Evolutionary conservation across 257 asterid genomes (phyloP).

Genomic region (Rehmannia glutinosa): DNA sequence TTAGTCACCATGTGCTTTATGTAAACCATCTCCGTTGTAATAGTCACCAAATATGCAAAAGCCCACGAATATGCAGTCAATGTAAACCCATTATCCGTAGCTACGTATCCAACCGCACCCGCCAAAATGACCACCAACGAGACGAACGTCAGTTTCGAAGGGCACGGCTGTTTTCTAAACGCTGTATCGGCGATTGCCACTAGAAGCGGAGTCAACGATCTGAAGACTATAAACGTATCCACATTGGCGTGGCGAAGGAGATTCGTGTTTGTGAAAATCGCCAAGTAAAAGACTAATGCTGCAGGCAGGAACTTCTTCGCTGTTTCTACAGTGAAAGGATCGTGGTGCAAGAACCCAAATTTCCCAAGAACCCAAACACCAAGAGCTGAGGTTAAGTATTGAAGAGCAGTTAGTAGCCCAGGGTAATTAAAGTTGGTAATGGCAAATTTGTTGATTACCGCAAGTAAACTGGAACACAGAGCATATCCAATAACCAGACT

Average conservation of each 20-base stretch:
- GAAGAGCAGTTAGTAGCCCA: constrained; percentile 86
- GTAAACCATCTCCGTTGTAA: constrained; percentile 97
- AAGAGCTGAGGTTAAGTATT: constrained; percentile 73
- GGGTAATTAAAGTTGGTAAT: constrained; percentile 89
- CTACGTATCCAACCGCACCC: constrained; percentile 88
- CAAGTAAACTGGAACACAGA: constrained; percentile 86
- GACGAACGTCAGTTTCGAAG: constrained; percentile 66
- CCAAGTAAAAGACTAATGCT: constrained; percentile 76
- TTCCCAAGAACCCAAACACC: constrained; percentile 89
- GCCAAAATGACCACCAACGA: constrained; percentile 63
- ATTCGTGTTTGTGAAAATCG: constrained; percentile 89
- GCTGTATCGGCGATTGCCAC: constrained; percentile 90
- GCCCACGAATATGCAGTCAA: constrained; percentile 98
- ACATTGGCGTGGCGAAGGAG: constrained; percentile 96
- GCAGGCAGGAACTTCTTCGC: constrained; percentile 95
- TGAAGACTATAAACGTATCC: constrained; percentile 86
- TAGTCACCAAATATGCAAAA: constrained; percentile 80
- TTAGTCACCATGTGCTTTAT: constrained; percentile 97
- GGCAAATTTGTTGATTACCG: constrained; percentile 87
- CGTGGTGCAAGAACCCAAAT: constrained; percentile 64
- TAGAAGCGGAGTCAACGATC: constrained; percentile 79
- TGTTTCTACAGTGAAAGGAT: constrained; percentile 55
- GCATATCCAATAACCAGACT: constrained; percentile 90
- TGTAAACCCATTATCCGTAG: constrained; percentile 78
- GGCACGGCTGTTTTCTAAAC: constrained; percentile 78